Conservation (phyloP, 2,329 filamentous ascomycete genomes). For the Aspergillaceae sp. region DNA sequence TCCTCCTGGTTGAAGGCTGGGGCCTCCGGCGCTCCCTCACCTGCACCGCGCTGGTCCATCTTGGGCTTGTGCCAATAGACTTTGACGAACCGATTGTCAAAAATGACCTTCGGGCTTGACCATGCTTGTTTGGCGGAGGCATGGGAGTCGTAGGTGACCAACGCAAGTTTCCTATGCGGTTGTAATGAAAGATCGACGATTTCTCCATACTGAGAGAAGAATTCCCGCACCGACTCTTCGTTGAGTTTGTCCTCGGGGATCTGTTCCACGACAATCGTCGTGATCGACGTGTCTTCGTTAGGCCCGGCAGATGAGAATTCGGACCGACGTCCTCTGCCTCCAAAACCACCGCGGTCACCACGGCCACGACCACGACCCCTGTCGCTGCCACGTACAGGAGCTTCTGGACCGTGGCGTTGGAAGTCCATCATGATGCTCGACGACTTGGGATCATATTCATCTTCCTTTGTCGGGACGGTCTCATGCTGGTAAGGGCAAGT, state of each 20-base stretch:
- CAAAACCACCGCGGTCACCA: slow-evolving; percentile 35
- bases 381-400: slow-evolving; percentile 20
- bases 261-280: slow-evolving; percentile 52
- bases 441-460: slow-evolving; percentile 49
- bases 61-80: slow-evolving; percentile 52
- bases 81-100: slow-evolving; percentile 57
- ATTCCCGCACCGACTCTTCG: slow-evolving; percentile 46
- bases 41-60: slow-evolving; percentile 19
- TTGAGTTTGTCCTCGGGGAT: slow-evolving; percentile 52
- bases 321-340: slow-evolving; percentile 37
- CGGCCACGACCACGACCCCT: slow-evolving; percentile 32
- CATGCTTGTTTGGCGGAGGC: slow-evolving; percentile 47
- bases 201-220: slow-evolving; percentile 51
- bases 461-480: slow-evolving; percentile 33
- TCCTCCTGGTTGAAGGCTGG: slow-evolving; percentile 46
- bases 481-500: slow-evolving; percentile 53
- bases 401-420: slow-evolving; percentile 15
- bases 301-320: slow-evolving; percentile 47
- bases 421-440: slow-evolving; percentile 34
- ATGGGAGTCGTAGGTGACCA: slow-evolving; percentile 48
- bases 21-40: slow-evolving; percentile 20
- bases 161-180: slow-evolving; percentile 44
- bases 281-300: slow-evolving; percentile 45
- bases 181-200: slow-evolving; percentile 50
- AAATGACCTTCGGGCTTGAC: slow-evolving; percentile 53